These are phyloP conservation scores for Funneliformis geosporum DNA, from an alignment of 192 early-diverging fungal genomes.

Conservation along the genomic window DNA sequence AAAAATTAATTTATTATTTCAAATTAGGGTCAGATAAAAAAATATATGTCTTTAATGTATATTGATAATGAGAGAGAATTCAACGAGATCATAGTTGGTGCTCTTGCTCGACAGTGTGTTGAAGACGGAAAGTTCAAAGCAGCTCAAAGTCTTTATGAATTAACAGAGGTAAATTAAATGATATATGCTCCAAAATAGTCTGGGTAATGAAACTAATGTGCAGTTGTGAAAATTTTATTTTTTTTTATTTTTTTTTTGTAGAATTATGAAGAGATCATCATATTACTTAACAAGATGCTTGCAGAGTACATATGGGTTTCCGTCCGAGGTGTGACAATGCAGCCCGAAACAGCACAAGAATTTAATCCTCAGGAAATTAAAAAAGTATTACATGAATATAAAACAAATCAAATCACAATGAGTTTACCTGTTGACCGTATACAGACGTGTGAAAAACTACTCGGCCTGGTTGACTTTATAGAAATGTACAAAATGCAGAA, in stretches of 20 bases:
- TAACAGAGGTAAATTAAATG: conserved; percentile 16
- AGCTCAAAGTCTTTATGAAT: conserved; percentile 18
- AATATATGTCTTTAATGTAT: conserved; percentile 17
- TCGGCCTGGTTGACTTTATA: conserved; percentile 23
- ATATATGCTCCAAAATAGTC: background rate
- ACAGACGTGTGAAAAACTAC: background rate
- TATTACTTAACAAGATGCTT: conserved; percentile 37
- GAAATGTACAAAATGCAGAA: conserved; percentile 19
- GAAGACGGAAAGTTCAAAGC: conserved; percentile 22
- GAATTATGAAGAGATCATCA: conserved; percentile 37
- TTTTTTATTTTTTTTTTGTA: conserved; percentile 21
- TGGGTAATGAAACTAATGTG: background rate
- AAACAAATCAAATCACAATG: background rate
- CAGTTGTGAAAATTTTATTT: background rate
- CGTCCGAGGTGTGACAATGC: background rate
- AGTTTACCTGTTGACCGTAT: background rate
- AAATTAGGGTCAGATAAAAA: conserved; percentile 20
- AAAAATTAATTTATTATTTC: background rate
- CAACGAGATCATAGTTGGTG: conserved; percentile 21
- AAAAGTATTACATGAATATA: conserved; percentile 2
- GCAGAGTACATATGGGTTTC: conserved; percentile 30
- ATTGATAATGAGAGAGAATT: conserved; percentile 26
- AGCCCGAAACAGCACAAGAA: conserved; percentile 3
- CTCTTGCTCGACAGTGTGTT: conserved; percentile 22
- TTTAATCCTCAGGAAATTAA: conserved; percentile 20